Conservation (phyloP, 1,284 basidiomycete species). For the Apiotrichum sp. region DNA sequence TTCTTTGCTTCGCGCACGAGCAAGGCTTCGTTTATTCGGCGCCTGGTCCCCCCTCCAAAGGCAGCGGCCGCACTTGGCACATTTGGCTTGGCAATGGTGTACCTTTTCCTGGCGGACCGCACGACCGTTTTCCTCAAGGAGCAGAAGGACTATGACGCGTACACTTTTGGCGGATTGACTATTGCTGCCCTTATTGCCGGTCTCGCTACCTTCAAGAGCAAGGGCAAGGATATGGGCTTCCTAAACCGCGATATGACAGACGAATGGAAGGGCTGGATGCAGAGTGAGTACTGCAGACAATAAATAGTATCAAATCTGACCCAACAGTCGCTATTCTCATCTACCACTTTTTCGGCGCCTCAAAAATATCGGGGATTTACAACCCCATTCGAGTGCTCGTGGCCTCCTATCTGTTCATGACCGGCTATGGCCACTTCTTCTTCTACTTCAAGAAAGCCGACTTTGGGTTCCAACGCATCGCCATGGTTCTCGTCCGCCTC, state of each 20-base stretch:
- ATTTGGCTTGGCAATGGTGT: constrained; percentile 59
- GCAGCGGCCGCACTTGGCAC: constrained; percentile 51
- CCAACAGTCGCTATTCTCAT: constrained; percentile 69
- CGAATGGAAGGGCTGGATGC: constrained; percentile 97
- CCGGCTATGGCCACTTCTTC: constrained; percentile 49
- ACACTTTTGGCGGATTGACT: constrained; percentile 60
- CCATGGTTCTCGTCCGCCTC: constrained; percentile 69
- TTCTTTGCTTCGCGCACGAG: constrained; percentile 35
- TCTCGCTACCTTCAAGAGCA: constrained; percentile 58
- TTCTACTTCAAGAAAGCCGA: constrained; percentile 73
- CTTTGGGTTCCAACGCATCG: constrained; percentile 68
- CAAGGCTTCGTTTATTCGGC: constrained; percentile 33
- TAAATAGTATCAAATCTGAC: neutral
- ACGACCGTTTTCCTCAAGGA: constrained; percentile 79
- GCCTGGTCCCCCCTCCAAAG: constrained; percentile 47
- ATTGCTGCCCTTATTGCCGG: constrained; percentile 57
- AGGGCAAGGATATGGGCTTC: constrained; percentile 70
- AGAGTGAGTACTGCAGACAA: constrained; percentile 55
- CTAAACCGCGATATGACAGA: constrained; percentile 85
- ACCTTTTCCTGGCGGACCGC: constrained; percentile 72
- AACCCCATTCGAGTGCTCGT: constrained; percentile 81
- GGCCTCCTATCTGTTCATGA: constrained; percentile 72
- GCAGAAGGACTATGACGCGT: constrained; percentile 70
- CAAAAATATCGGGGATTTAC: constrained; percentile 80
- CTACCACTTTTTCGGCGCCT: constrained; percentile 82